phyloP scores from a whole-genome alignment of 257 asterid species.

The Orobanche coerulescens region DNA sequence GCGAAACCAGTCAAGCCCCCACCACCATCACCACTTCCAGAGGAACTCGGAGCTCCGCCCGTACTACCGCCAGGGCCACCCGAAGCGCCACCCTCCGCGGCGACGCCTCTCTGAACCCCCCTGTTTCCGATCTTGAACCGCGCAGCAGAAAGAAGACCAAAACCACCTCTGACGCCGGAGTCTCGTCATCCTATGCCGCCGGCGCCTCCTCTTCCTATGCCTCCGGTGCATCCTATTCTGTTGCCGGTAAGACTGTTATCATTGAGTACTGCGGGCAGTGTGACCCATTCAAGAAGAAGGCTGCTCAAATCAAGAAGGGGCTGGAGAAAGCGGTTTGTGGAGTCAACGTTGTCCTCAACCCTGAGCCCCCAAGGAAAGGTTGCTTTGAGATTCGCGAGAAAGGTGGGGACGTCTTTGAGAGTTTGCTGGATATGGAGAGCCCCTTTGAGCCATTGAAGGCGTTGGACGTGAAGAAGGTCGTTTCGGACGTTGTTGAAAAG shows the following conservation, averaged over 20 bases:
- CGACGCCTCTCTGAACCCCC: background rate
- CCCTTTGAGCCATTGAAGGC: background rate
- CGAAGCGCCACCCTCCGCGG: conserved; percentile 13
- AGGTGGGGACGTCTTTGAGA: background rate
- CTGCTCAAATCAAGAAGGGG: conserved; percentile 30
- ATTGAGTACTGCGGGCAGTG: conserved; percentile 35
- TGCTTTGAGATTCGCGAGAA: conserved; percentile 15
- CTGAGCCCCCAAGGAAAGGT: conserved; percentile 16
- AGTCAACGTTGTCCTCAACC: conserved; percentile 40
- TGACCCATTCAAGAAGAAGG: conserved; percentile 33
- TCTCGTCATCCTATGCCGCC: background rate
- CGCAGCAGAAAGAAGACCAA: conserved; percentile 11
- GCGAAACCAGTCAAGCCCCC: background rate
- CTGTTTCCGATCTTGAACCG: conserved; percentile 7
- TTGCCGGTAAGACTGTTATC: conserved; percentile 1
- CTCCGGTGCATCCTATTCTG: background rate
- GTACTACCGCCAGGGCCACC: background rate
- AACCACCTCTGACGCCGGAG: background rate
- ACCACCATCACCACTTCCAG: background rate
- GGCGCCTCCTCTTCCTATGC: background rate
- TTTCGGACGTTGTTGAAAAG: background rate
- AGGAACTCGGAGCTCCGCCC: background rate
- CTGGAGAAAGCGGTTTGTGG: conserved; percentile 31
- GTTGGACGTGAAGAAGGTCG: background rate
- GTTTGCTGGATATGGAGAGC: background rate